Evolutionary conservation across 2,329 filamentous ascomycete genomes (phyloP), one percentile per base, ranked within the genome.

Genomic region (Penicillium sclerotiorum): DNA sequence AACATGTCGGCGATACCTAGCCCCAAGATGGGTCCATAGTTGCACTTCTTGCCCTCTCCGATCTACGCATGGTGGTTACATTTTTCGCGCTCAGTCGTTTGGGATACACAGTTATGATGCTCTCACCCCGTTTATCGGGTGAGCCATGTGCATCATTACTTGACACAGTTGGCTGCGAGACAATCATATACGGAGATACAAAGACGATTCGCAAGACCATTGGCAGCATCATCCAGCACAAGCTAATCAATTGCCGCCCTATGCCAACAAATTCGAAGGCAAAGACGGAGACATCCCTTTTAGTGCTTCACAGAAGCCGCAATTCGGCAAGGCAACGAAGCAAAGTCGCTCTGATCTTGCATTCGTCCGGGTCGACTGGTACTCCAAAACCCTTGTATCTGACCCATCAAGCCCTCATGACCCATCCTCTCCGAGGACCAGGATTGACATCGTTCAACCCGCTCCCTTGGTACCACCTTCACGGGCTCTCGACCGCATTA

Each of bases 321-420:
- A 62, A 57, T 54, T 52, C 53, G 20, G 68, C 60, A 41, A 54
- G 28, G 54, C 73, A 56, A 57, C 65, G 32, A 15, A 58, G 43
- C 22, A 68, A 69, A 40, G 55, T 67, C 1, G 70, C 70, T 0
- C 55, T 77, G 25, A 76, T 78, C 22, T 66, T 73, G 33, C 77
- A 79, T 53, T 79, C 77, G 0, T 78, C 76, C 0, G 77, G 77
- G 0, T 77, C 76, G 2, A 79, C 76, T 0, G 75, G 76, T 1
- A 67, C 72, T 4, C 76, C 76, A 0, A 78, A 78, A 49, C 75
- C 76, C 3, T 61, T 78, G 2, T 64, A 70, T 12, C 66, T 77
- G 27, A 75, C 73, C 2, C 74, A 78, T 45, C 63, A 66, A 28
- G 68, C 67, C 4, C 44, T 76, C 18, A 64, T 75, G 57, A 69